Evolutionary conservation across 371 early-diverging fungal genomes (phyloP), one percentile per base, ranked within the genome.

Genomic region (Mucor plumbeus): DNA sequence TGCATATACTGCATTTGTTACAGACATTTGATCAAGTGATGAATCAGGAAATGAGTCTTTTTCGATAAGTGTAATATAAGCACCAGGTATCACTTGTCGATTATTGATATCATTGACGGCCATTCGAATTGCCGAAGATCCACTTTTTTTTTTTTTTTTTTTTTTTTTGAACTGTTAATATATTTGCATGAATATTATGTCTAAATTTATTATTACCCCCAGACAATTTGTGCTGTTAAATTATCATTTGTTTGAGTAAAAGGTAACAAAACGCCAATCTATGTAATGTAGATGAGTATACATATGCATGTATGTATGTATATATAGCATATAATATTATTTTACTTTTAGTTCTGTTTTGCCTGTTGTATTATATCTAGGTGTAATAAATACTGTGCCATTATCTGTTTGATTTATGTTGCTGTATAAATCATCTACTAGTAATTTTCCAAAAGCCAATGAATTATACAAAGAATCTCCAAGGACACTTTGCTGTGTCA

Each of bases 101-200:
- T 70, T 76, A 69, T 87, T 87, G 63, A 87, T 87, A 67, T 87
- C 84, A 58, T 82, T 80, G 5, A 76, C 81, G 17, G 88, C 88
- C 74, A 87, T 73, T 44, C 88, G 83, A 38, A 87, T 85, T 3
- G 88, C 88, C 4, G 88, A 87, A 11, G 85, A 77, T n/a, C 88
- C 88, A 63, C 88, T 26, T 87, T 60, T 40, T 43, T 36, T 14
- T 55, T 17, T 41, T 35, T 26, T 87, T 60, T 40, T 43, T 36
- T 14, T 55, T 17, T 41, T 35, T 36, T 54, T 13, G 15, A 26
- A 26, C 62, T 71, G 19, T 61, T 14, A 26, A 26, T 26, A 26
- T 26, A 26, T 50, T 63, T 67, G 47, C 33, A 60, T 60, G 19
- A 59, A 40, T 43, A 41, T 7, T 4, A 41, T 39, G 35, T 35